Evolutionary conservation across 768 basidiomycete genomes (phyloP), one percentile per base, ranked within the genome.

Genomic region (Leccinum boreale): DNA sequence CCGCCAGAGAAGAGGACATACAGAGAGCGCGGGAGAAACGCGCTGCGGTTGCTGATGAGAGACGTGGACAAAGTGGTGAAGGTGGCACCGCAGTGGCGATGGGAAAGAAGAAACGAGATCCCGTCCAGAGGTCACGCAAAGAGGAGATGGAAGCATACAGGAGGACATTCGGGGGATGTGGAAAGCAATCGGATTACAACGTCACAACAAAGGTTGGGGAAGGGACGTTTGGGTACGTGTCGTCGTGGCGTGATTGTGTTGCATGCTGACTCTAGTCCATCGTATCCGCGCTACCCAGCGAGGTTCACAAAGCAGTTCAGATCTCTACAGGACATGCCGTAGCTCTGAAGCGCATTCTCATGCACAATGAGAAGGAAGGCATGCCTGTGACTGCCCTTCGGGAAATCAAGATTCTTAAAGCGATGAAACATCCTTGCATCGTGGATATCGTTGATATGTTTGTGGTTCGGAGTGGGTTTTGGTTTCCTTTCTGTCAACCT

Each of bases 331-430:
- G 84, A 1, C 77, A 73, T 11, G 72, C 79, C 1, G 94, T 98
- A 11, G 96, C 96, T 7, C 76, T 98, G 50, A 98, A 98, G 73
- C 86, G 94, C 52, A 95, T 98, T 63, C 78, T 98, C 55, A 93
- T 97, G 85, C 95, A 97, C 70, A 94, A 95, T 68, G 92, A 95
- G 73, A 90, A 92, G 65, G 96, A 97, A 72, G 96, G 96, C 55
- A 93, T 98, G 81, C 94, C 96, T 1, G 92, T 98, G 21, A 98
- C 97, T 8, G 95, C 97, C 10, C 78, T 98, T 9, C 87, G 97
- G 11, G 97, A 99, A 75, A 98, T 98, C 74, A 95, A 95, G 70
- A 94, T 98, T 57, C 78, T 99, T 61, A 98, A 98, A 71, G 84
- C 87, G 5, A 79, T 99, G 58, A 83, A 85, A 44, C 96, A 99